Base-by-base conservation (phyloP, 768 basidiomycete genomes). In the Lactifluus piperatus region DNA sequence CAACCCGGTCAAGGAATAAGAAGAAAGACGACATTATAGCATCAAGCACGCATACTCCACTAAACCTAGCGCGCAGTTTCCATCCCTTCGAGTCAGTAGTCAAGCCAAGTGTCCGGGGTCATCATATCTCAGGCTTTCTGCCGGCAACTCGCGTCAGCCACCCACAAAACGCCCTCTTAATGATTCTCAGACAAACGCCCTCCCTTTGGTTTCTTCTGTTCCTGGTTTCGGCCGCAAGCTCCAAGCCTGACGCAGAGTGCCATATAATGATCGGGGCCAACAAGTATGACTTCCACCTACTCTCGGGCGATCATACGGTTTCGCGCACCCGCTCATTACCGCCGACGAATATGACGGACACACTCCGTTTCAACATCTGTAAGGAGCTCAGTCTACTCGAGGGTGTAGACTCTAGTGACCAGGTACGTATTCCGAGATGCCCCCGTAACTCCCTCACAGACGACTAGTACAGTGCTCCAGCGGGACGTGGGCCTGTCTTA, bases 401-500 rank as follows among this genome's bases (percentile, higher is more conserved):
- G 30, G 77, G 67, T 34, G 72, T 84, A 20, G 64, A 76, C 29
- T 73, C 79, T 3, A 66, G 70, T 29, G 91, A 93, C 73, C 88
- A 91, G 80, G 90, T 90, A 67, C 64, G 80, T 73, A 34, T 44
- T 44, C 22, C 45, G 30, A 26, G 11, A 2, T 5, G 18, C 36
- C 29, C 29, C 44, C 16, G 16, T 3, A 39, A 10, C 4, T 4
- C 36, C 18, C 44, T 51, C 52, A 32, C 32, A 5, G 8, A 61
- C 22, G 24, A 32, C 41, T 27, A 11, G 26, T 24, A 32, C 65
- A 93, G 90, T 93, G 90, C 72, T 70, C 79, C 20, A 54, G 68
- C 22, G 86, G 82, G 24, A 88, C 88, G 49, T 77, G 84, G 65
- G 87, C 83, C 50, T 94, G 92, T 71, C 73, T 91, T 30, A 85